Conservation (phyloP, 805 yeast genomes). For the Cyberlindnera maritima region DNA sequence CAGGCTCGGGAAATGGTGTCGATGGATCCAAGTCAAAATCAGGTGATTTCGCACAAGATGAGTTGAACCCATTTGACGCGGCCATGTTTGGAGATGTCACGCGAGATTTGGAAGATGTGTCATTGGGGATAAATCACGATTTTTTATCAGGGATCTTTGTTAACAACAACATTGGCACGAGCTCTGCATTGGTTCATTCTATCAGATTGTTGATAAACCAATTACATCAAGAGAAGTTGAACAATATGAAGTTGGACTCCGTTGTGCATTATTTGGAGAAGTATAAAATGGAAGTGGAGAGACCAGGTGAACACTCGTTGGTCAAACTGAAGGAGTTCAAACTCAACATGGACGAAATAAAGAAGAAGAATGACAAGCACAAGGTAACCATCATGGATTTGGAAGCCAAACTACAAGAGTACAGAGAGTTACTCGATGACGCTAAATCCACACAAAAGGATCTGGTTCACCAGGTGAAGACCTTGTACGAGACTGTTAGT, state of each 20-base stretch:
- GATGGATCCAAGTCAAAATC: slow-evolving; percentile 11
- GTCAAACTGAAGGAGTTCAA: slow-evolving; percentile 1
- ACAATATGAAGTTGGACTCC: slow-evolving; percentile 52
- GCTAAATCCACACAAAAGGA: background rate
- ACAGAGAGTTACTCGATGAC: background rate
- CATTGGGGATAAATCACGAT: slow-evolving; percentile 46
- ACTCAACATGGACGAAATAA: slow-evolving; percentile 1
- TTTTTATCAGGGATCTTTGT: slow-evolving; percentile 54
- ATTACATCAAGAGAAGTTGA: slow-evolving; percentile 55
- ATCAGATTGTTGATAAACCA: slow-evolving; percentile 53
- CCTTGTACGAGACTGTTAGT: background rate
- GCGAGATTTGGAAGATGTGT: slow-evolving; percentile 45
- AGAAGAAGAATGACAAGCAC: slow-evolving; percentile 2
- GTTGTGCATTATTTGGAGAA: slow-evolving; percentile 52
- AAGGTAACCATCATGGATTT: slow-evolving; percentile 5
- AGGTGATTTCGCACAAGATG: slow-evolving; percentile 18
- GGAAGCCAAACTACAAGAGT: background rate
- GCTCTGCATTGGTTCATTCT: slow-evolving; percentile 52
- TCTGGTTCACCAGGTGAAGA: background rate
- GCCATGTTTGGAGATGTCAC: slow-evolving; percentile 62
- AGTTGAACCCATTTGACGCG: slow-evolving; percentile 44
- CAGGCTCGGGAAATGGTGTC: slow-evolving; percentile 5
- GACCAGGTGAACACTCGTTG: background rate
- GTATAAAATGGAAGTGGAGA: slow-evolving; percentile 34
- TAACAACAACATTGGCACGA: slow-evolving; percentile 57